Percentiles rank a stretch among this genome's conserved stretches.
Evolutionary conservation across 495 filamentous ascomycete genomes (phyloP).

Genomic region (Cetradonia linearis): DNA sequence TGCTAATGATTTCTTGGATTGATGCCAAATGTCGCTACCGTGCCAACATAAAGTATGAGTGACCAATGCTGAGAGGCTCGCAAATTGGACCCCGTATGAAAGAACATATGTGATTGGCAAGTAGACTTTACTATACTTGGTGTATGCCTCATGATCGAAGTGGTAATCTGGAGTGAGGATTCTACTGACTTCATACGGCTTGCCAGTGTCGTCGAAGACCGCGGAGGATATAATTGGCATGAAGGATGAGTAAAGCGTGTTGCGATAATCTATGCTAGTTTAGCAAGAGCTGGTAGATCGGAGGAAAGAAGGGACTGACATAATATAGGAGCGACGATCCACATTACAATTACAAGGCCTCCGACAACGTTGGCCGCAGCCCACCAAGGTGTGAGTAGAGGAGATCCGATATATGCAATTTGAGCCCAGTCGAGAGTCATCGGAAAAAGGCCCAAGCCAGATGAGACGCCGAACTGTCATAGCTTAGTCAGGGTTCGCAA

Average conservation of each 20-base stretch:
- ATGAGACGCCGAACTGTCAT: conserved; percentile 63
- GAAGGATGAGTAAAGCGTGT: conserved; percentile 64
- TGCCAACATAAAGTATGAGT: conserved; percentile 68
- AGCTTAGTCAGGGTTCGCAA: conserved; percentile 6
- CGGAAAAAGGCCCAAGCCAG: conserved; percentile 75
- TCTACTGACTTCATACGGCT: conserved; percentile 62
- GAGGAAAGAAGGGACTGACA: conserved; percentile 34
- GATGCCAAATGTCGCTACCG: conserved; percentile 60
- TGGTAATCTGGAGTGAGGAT: conserved; percentile 63
- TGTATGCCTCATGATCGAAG: conserved; percentile 60
- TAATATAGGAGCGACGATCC: conserved; percentile 71
- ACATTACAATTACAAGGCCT: conserved; percentile 79
- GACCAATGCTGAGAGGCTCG: conserved; percentile 59
- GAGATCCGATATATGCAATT: conserved; percentile 82
- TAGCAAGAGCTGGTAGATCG: conserved; percentile 21
- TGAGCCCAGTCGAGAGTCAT: conserved; percentile 93
- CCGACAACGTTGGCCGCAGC: conserved; percentile 81
- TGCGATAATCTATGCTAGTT: conserved; percentile 48
- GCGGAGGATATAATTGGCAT: conserved; percentile 65
- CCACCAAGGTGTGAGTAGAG: conserved; percentile 82
- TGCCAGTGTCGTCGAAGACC: conserved; percentile 74
- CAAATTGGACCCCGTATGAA: conserved; percentile 72
- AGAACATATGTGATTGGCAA: conserved; percentile 75
- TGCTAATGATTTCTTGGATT: conserved; percentile 34
- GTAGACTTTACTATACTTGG: conserved; percentile 68